Evolutionary conservation across 2,329 filamentous ascomycete genomes (phyloP).

Genomic region (Fusarium agapanthi): DNA sequence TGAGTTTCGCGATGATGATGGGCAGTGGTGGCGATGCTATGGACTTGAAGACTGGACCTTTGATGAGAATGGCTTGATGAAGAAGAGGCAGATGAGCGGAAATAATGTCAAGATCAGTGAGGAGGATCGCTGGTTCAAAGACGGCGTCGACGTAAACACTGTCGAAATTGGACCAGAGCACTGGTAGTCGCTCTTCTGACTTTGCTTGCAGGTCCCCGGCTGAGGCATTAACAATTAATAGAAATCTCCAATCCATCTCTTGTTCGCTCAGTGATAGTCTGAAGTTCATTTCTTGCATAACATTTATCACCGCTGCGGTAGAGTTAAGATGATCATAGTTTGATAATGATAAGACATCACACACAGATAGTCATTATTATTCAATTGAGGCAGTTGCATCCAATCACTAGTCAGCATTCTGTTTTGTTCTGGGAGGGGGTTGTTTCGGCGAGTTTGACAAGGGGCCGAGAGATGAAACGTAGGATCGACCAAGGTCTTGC

Average conservation of each 20-base stretch:
- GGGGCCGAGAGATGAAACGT: conserved; percentile 16
- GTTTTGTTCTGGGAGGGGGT: background rate
- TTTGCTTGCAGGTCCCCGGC: too few species aligned
- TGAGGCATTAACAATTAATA: background rate
- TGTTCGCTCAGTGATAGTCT: background rate
- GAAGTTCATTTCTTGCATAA: too few species aligned
- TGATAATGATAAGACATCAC: background rate
- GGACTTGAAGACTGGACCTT: conserved; percentile 86
- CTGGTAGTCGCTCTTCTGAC: background rate
- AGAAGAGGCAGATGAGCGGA: conserved; percentile 79
- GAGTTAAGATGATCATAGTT: background rate
- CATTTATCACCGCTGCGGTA: background rate
- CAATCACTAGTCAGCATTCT: background rate
- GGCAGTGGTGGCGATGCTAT: conserved; percentile 89
- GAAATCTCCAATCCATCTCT: background rate
- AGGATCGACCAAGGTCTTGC: conserved; percentile 22
- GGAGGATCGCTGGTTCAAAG: conserved; percentile 73
- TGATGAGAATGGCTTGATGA: conserved; percentile 73
- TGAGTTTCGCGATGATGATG: conserved; percentile 74
- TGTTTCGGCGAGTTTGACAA: conserved; percentile 4
- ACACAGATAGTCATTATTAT: background rate
- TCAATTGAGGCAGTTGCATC: background rate
- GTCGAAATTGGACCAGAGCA: conserved; percentile 62
- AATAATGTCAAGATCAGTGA: conserved; percentile 73
- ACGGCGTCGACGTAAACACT: conserved; percentile 73